Evolutionary conservation across 2,329 filamentous ascomycete genomes (phyloP), one percentile per base, ranked within the genome.

Genomic region (Alternaria brassicicola): DNA sequence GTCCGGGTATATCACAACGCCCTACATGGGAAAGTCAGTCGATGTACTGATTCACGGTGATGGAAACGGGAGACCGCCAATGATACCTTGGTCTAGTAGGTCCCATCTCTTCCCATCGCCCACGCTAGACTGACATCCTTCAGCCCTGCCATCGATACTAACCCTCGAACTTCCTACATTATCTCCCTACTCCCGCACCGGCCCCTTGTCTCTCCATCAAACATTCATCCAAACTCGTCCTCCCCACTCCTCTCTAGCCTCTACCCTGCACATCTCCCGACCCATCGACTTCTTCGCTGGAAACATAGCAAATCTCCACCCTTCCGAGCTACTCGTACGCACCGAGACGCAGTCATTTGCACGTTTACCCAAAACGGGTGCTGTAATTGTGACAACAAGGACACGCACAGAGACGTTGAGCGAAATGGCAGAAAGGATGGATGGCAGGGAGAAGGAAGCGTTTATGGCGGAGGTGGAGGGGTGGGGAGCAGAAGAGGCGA

Each of bases 321-420:
- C 70, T 0, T 19, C 77, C 0, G 74, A 82, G 26, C 78, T 85
- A 19, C 70, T 82, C 48, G 74, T 85, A 38, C 78, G 83, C 4
- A 77, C 79, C 19, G 83, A 85, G 64, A 71, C 80, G 15, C 83
- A 85, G 60, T 83, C 80, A 0, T 85, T 85, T 61, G 78, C 76
- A 5, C 72, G 79, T 1, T 65, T 85, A 7, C 79, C 79, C 2
- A 74, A 74, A 2, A 79, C 78, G 0, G 76, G 75, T 0, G 78
- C 81, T 0, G 77, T 85, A 1, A 72, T 85, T 4, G 83, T 85
- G 61, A 80, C 80, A 0, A 82, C 84, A 8, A 80, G 81, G 59
- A 84, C 83, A 0, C 78, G 77, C 8, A 69, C 84, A 46, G 76
- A 78, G 47, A 57, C 28, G 9, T 52, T 72, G 55, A 51, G 26